Conservation (phyloP, 129 eudicot genomes). For the Flaveria brownii region DNA sequence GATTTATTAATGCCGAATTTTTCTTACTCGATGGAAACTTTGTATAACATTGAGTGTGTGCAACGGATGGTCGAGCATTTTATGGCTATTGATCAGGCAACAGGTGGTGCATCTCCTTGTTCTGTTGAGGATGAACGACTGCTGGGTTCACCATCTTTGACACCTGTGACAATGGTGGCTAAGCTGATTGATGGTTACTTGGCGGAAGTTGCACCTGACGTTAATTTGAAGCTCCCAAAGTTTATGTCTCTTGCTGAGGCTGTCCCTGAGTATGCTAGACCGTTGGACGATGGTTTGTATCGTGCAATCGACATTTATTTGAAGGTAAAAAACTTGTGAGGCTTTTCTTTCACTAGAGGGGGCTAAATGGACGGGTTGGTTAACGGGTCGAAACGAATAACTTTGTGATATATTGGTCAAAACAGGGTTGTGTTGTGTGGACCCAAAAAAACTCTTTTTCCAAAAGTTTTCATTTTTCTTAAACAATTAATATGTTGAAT, state of each 20-base stretch:
- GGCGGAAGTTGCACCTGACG: slow-evolving; percentile 95
- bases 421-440: not conserved
- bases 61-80: slow-evolving; percentile 87
- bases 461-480: not conserved
- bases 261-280: slow-evolving; percentile 94
- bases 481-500: not conserved
- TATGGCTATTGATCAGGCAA: slow-evolving; percentile 72
- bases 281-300: slow-evolving; percentile 93
- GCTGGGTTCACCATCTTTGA: slow-evolving; percentile 86
- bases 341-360: slow-evolving; percentile 6
- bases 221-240: slow-evolving; percentile 87
- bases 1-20: slow-evolving; percentile 90
- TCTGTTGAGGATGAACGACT: slow-evolving; percentile 69
- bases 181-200: slow-evolving; percentile 89
- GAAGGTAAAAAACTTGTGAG: slow-evolving; percentile 53
- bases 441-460: not conserved
- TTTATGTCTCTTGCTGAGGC: slow-evolving; percentile 87
- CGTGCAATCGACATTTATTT: slow-evolving; percentile 95
- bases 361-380: not conserved
- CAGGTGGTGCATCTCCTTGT: slow-evolving; percentile 82
- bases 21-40: slow-evolving; percentile 87
- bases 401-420: not conserved
- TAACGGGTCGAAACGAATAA: not conserved
- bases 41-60: slow-evolving; percentile 89
- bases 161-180: slow-evolving; percentile 92